Conservation (phyloP, 805 yeast species). For the Ogataea populi-albae region DNA sequence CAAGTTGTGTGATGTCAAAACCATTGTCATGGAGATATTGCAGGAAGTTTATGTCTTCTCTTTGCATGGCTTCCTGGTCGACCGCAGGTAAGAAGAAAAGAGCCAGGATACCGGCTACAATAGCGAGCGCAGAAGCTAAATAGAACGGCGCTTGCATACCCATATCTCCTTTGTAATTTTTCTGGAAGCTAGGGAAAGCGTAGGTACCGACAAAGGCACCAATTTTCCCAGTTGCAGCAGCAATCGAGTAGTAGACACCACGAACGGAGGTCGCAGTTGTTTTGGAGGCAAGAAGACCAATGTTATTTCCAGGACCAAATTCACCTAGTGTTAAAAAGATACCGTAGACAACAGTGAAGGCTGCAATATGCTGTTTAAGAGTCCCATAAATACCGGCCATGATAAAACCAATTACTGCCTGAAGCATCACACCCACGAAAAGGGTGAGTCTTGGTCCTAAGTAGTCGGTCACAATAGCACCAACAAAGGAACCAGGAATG, state of each 20-base stretch:
- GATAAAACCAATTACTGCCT: slow-evolving; percentile 76
- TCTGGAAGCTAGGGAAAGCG: slow-evolving; percentile 78
- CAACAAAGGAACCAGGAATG: slow-evolving; percentile 84
- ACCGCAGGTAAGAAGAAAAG: slow-evolving; percentile 74
- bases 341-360: slow-evolving; percentile 83
- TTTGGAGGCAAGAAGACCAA: slow-evolving; percentile 84
- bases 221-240: slow-evolving; percentile 87
- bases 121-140: slow-evolving; percentile 73
- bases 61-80: slow-evolving; percentile 76
- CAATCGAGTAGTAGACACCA: slow-evolving; percentile 87
- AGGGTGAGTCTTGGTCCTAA: slow-evolving; percentile 88
- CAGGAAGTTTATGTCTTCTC: slow-evolving; percentile 72
- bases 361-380: slow-evolving; percentile 63
- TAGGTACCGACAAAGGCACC: slow-evolving; percentile 93
- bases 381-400: slow-evolving; percentile 70
- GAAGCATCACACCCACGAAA: slow-evolving; percentile 62
- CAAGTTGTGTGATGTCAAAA: slow-evolving; percentile 64
- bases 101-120: slow-evolving; percentile 67
- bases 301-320: slow-evolving; percentile 91
- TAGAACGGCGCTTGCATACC: slow-evolving; percentile 80
- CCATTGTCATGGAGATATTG: slow-evolving; percentile 66
- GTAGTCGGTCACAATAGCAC: slow-evolving; percentile 83
- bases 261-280: slow-evolving; percentile 83
- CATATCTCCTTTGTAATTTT: slow-evolving; percentile 52
- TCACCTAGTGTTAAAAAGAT: slow-evolving; percentile 86